Conservation (phyloP, 805 yeast species). For the Zygosaccharomyces gambellarensis region DNA sequence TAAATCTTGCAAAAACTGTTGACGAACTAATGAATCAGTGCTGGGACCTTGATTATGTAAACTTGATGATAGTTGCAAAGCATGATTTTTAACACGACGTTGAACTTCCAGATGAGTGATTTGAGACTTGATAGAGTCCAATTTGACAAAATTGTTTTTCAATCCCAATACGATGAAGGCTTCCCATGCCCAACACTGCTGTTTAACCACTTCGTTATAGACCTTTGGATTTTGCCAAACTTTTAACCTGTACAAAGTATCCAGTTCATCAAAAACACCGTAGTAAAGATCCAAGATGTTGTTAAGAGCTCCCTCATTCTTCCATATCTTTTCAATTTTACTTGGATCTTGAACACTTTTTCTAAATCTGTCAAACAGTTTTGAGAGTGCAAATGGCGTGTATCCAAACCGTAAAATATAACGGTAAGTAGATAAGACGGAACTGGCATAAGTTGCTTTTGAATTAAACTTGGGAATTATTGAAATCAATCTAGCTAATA, state of each 20-base stretch:
- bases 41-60: slow-evolving; percentile 42
- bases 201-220: slow-evolving; percentile 42
- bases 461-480: slow-evolving; percentile 19
- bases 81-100: slow-evolving; percentile 48
- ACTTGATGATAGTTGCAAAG: slow-evolving; percentile 18
- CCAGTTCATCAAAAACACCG: slow-evolving; percentile 59
- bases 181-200: slow-evolving; percentile 68
- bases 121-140: slow-evolving; percentile 41
- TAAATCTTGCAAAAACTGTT: slow-evolving; percentile 31
- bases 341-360: slow-evolving; percentile 18
- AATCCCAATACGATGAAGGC: slow-evolving; percentile 55
- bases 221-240: slow-evolving; percentile 26
- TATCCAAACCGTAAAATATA: slow-evolving; percentile 68
- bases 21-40: slow-evolving; percentile 25
- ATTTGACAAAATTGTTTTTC: slow-evolving; percentile 45
- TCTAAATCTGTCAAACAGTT: slow-evolving; percentile 35
- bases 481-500: slow-evolving; percentile 13
- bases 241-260: slow-evolving; percentile 48
- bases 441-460: slow-evolving; percentile 40
- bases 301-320: slow-evolving; percentile 44
- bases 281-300: slow-evolving; percentile 57
- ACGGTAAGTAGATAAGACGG: slow-evolving; percentile 52
- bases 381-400: slow-evolving; percentile 53
- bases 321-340: slow-evolving; percentile 30
- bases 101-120: slow-evolving; percentile 54